Evolutionary conservation across 106 monocot species (phyloP).

Genomic region (Dendrobium chrysotoxum): DNA sequence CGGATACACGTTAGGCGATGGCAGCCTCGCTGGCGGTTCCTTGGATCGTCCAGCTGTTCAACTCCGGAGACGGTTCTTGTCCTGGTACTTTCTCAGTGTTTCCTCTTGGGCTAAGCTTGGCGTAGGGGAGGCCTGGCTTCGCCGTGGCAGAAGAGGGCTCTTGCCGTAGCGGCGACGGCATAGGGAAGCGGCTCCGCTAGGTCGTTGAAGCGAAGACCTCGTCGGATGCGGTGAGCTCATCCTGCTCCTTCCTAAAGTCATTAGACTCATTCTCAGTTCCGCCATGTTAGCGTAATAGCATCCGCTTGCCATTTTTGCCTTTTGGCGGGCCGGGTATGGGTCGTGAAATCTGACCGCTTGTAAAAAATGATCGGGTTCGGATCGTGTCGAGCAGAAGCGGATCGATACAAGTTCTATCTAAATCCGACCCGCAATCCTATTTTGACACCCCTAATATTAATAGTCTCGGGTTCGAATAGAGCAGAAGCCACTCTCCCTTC

Average conservation of each 20-base stretch:
- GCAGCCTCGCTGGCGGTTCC: not conserved
- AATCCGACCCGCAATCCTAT: too few relatives aligned
- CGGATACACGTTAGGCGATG: not conserved
- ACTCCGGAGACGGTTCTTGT: conserved; percentile 5
- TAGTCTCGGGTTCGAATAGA: too few relatives aligned
- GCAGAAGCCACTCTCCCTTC: too few relatives aligned
- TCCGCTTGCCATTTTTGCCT: too few relatives aligned
- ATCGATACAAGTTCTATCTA: too few relatives aligned
- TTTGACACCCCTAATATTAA: too few relatives aligned
- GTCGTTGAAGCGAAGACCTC: not conserved
- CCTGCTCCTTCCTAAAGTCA: not conserved
- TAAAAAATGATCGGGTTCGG: too few relatives aligned
- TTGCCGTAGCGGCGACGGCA: not conserved
- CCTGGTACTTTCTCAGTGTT: conserved; percentile 33
- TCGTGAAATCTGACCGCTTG: too few relatives aligned
- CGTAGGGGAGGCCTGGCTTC: conserved; percentile 10
- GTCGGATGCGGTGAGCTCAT: conserved; percentile 9
- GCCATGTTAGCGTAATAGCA: not conserved
- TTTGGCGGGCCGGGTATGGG: too few relatives aligned
- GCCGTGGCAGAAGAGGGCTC: conserved; percentile 8
- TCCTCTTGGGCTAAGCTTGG: conserved; percentile 72
- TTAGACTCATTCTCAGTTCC: not conserved
- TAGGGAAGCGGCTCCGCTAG: conserved; percentile 2
- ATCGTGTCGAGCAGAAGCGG: too few relatives aligned
- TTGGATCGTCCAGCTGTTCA: conserved; percentile 4